These are phyloP conservation scores for Syncephalastrum monosporum DNA, from an alignment of 371 early-diverging fungal species.

Conservation along the genomic window DNA sequence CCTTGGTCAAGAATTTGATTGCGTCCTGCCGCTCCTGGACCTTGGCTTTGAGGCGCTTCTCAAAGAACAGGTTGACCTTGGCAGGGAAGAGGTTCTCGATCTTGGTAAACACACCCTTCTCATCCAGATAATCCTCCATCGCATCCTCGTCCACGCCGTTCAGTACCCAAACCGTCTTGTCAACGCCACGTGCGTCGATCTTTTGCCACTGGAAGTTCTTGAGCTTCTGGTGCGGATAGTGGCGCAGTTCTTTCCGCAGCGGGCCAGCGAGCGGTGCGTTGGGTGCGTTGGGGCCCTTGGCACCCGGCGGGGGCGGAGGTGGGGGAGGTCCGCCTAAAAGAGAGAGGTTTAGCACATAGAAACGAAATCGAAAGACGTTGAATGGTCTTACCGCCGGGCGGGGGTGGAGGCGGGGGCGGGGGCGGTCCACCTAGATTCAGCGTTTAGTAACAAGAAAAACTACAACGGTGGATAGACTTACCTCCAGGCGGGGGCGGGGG, in stretches of 20 bases:
- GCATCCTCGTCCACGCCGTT: slow-evolving; percentile 19
- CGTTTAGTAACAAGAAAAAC: no score
- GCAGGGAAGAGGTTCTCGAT: slow-evolving; percentile 31
- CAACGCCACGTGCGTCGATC: slow-evolving; percentile 16
- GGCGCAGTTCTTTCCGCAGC: slow-evolving; percentile 25
- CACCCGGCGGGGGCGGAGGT: background rate
- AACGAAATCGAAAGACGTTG: no score
- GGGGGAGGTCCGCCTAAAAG: background rate
- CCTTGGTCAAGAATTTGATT: slow-evolving; percentile 31
- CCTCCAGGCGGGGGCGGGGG: slow-evolving; percentile 18
- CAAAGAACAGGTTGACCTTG: slow-evolving; percentile 29
- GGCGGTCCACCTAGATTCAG: background rate
- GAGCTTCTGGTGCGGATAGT: slow-evolving; percentile 29
- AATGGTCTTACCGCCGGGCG: slow-evolving; percentile 17
- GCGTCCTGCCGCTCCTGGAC: slow-evolving; percentile 21
- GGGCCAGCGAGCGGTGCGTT: slow-evolving; percentile 9
- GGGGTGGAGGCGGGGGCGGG: slow-evolving; percentile 15
- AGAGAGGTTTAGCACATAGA: background rate
- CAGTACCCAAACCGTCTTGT: slow-evolving; percentile 30
- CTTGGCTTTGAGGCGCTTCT: slow-evolving; percentile 15
- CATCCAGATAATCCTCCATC: slow-evolving; percentile 22
- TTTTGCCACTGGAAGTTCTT: slow-evolving; percentile 42
- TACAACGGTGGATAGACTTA: slow-evolving; percentile 6
- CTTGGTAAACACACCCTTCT: slow-evolving; percentile 23
- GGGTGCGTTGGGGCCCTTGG: slow-evolving; percentile 5